Evolutionary conservation across 352 stramenopile genomes (phyloP), one percentile per base, ranked within the genome.

Genomic region (Globisporangium lucens): DNA sequence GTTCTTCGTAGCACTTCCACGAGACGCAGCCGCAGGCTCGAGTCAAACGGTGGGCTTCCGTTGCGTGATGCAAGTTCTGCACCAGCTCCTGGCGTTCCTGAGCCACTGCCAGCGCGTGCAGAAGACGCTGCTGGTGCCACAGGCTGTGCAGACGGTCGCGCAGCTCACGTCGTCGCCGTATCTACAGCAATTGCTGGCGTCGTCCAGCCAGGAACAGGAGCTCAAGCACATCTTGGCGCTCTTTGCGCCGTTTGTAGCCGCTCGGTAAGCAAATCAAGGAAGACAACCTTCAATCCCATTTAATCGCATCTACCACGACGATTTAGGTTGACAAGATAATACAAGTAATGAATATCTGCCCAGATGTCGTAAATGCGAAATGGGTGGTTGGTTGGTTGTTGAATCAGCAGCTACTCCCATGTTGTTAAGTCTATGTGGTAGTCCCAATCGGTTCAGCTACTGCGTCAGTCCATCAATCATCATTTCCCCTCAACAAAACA

Each of bases 141-240:
- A 79, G 17, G 79, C 82, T 2, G 78, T 71, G 1, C 70, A 80
- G 53, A 77, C 83, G 0, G 69, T 84, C 0, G 58, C 72, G 38
- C 80, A 90, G 69, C 82, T 92, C 10, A 82, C 75, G 17, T 58
- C 73, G 4, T 92, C 84, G 27, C 81, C 84, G n/a, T 89, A 86
- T 65, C 68, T 92, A 67, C 78, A 85, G 58, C 77, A 87, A 58
- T 62, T 87, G 36, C 63, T 90, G 33, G 68, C 77, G 1, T 75
- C 80, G 0, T 76, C 80, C 12, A 72, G 63, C 41, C 79, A 85
- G 22, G 78, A 89, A 53, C 73, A 71, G 30, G 79, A 89, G 43
- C 72, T 88, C 15, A 70, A 81, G 49, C 79, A 75, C 33, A 56
- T 85, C 8, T 63, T 89, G 58, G 55, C 68, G 36, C 70, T 78